Base-by-base conservation (phyloP, 129 eudicot genomes). In the Flaveria ramosissima region DNA sequence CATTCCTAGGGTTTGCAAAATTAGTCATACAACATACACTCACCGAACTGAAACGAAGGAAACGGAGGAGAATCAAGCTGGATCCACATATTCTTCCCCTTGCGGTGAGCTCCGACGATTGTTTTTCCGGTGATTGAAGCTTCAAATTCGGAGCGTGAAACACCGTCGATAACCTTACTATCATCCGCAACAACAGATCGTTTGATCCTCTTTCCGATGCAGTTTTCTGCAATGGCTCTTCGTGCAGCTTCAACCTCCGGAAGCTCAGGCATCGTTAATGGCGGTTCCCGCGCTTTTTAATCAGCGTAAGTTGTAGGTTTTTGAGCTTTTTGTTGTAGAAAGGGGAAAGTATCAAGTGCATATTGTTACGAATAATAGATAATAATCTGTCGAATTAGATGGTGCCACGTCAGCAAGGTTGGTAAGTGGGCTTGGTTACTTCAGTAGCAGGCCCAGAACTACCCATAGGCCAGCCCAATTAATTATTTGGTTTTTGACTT, bases 191-290 rank as follows among this genome's bases (percentile, higher is more conserved):
- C 83, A 2, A 86, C 71, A 21, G 96, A 75, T 75, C 85, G 85
- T 11, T 47, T 78, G 15, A 94, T 94, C 84, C 85, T 94, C 89
- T 91, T 91, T 53, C 99, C 97, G 53, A 88, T 52, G 61, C 97
- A 91, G 83, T 91, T 75, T 6, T 91, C 96, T 72, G 74, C 84
- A 3, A 91, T 72, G 68, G 97, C 99, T 70, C 92, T 80, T 72
- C 99, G 86, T 76, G 97, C 99, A 17, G 96, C 99, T 84, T 94
- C 99, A 5, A 94, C 99, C 86, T 94, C 99, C 21, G 99, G 97
- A 5, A 94, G 92, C 82, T 94, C 99, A 85, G 99, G 97, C 99
- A 94, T 94, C 74, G 72, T 73, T 70, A 51, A 68, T 63, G 77
- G 81, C 16, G 73, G 75, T 82, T 78, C 82, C 82, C 89, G 84